Percentiles rank a stretch among this genome's conserved stretches.
Evolutionary conservation across 73 alveolate genomes (phyloP).

Genomic region (Paramecium bursaria): DNA sequence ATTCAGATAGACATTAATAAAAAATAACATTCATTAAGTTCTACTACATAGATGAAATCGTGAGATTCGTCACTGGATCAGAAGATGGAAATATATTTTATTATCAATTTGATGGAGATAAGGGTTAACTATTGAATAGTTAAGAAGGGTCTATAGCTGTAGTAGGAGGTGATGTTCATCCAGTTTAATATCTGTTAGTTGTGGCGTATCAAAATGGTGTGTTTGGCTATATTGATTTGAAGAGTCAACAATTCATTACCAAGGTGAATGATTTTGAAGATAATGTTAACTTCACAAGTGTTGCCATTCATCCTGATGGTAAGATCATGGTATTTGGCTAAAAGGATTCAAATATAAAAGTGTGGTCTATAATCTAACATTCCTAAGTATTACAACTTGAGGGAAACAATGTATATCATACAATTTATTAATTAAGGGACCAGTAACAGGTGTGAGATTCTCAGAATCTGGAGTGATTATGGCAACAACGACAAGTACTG

Average conservation of each 20-base stretch:
- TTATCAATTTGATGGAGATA: conserved; percentile 11
- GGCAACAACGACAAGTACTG: conserved; percentile 1
- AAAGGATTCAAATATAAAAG: conserved; percentile 31
- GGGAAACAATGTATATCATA: conserved; percentile 13
- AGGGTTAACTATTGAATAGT: neutral
- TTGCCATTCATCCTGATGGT: conserved; percentile 70
- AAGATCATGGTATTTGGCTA: conserved; percentile 52
- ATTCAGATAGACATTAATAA: conserved; percentile 12
- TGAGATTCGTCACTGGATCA: conserved; percentile 59
- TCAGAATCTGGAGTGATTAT: conserved; percentile 25
- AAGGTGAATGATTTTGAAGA: conserved; percentile 63
- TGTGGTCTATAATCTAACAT: conserved; percentile 38
- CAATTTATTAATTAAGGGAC: neutral
- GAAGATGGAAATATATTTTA: conserved; percentile 42
- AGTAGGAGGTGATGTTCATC: conserved; percentile 57
- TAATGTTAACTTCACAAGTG: conserved; percentile 5
- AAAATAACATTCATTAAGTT: conserved; percentile 25
- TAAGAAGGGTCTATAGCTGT: conserved; percentile 7
- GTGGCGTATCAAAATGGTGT: conserved; percentile 45
- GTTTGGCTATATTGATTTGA: conserved; percentile 52
- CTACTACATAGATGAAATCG: conserved; percentile 49
- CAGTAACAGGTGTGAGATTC: neutral
- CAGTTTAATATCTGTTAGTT: conserved; percentile 42
- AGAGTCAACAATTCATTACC: neutral
- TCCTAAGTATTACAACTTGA: neutral